These are phyloP conservation scores for Davidsoniella virescens DNA, from an alignment of 2,329 filamentous ascomycete species.

Conservation along the genomic window DNA sequence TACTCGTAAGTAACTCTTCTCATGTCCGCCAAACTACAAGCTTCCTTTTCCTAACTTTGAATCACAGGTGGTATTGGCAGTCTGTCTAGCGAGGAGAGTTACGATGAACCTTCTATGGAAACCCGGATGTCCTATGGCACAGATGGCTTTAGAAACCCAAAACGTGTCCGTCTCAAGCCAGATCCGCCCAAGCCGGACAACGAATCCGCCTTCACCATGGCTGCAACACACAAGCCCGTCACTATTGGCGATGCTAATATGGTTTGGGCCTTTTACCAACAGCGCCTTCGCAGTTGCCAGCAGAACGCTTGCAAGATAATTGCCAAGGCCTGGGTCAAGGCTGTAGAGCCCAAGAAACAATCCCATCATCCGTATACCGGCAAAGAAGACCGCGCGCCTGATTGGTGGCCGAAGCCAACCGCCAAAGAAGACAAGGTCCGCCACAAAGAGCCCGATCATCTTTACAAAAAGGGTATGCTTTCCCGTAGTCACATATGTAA, in stretches of 20 bases:
- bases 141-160: too few relatives aligned
- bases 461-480: slow-evolving; percentile 45
- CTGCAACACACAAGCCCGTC: slow-evolving; percentile 17
- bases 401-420: slow-evolving; percentile 47
- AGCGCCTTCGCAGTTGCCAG: slow-evolving; percentile 48
- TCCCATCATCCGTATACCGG: slow-evolving; percentile 56
- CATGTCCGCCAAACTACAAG: too few relatives aligned
- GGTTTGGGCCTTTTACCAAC: slow-evolving; percentile 43
- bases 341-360: slow-evolving; percentile 62
- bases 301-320: slow-evolving; percentile 57
- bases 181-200: too few relatives aligned
- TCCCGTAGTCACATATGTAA: not conserved
- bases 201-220: too few relatives aligned
- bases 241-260: slow-evolving; percentile 36
- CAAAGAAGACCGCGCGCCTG: slow-evolving; percentile 43
- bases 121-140: too few relatives aligned
- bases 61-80: not conserved
- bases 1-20: not conserved
- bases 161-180: too few relatives aligned
- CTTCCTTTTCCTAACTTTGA: not conserved
- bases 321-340: slow-evolving; percentile 60
- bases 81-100: not conserved
- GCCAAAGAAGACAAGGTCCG: slow-evolving; percentile 38
- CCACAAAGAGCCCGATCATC: slow-evolving; percentile 59
- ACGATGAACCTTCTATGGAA: not conserved